phyloP scores from a whole-genome alignment of 352 stramenopile species.

The Globisporangium apiculatum region DNA sequence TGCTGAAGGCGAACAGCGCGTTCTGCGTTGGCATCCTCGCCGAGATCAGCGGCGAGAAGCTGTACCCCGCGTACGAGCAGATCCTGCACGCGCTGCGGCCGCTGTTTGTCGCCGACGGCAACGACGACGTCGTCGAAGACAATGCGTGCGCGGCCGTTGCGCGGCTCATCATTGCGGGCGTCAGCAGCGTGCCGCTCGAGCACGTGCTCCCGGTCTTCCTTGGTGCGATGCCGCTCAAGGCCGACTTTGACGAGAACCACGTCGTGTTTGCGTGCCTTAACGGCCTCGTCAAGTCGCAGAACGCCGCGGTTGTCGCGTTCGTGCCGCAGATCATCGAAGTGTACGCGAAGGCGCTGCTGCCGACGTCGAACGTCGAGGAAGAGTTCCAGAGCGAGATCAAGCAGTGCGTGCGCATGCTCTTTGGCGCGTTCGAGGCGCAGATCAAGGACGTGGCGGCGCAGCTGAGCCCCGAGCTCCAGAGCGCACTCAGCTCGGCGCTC shows the following conservation, averaged over 20 bases:
- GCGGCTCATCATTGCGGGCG: constrained; percentile 89
- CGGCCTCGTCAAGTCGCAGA: constrained; percentile 88
- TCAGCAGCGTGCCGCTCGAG: constrained; percentile 79
- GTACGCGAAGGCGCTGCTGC: constrained; percentile 66
- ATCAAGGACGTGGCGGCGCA: constrained; percentile 73
- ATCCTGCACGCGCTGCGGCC: constrained; percentile 89
- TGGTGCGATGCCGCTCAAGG: constrained; percentile 91
- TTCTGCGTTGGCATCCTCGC: constrained; percentile 93
- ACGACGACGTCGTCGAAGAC: constrained; percentile 87
- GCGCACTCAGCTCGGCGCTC: constrained; percentile 48
- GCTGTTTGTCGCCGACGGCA: constrained; percentile 85
- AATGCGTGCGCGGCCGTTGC: constrained; percentile 91
- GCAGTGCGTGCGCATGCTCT: constrained; percentile 51
- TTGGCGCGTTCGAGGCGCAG: constrained; percentile 63
- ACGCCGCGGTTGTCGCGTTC: constrained; percentile 63
- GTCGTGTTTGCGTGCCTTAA: constrained; percentile 94
- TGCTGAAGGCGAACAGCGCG: constrained; percentile 92
- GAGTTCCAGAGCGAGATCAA: constrained; percentile 71
- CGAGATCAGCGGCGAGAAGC: constrained; percentile 64
- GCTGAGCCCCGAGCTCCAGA: constrained; percentile 67
- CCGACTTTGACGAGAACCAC: constrained; percentile 95
- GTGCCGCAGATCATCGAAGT: constrained; percentile 74
- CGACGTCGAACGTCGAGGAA: constrained; percentile 62
- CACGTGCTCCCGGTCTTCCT: constrained; percentile 94
- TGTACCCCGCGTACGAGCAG: constrained; percentile 83